Percentiles rank a stretch among this genome's conserved stretches.
Evolutionary conservation across 345 rosid species (phyloP).

Genomic region (Kandelia obovata): DNA sequence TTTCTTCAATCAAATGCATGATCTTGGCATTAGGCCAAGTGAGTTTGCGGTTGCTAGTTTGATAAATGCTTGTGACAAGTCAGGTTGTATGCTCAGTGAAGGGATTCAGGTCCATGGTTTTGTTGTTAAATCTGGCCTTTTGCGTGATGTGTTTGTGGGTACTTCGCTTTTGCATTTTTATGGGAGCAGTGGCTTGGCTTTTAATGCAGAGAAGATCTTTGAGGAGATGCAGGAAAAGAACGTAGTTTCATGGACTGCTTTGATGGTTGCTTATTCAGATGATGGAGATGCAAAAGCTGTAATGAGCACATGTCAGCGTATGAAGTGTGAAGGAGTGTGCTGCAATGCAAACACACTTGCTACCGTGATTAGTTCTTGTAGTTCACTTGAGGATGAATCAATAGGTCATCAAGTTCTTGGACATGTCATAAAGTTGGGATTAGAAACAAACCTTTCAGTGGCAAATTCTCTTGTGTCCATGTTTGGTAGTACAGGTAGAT

Average conservation of each 20-base stretch:
- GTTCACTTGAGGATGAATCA: slow-evolving; percentile 43
- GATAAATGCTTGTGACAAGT: slow-evolving; percentile 69
- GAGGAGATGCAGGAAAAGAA: slow-evolving; percentile 79
- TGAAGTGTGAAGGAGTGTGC: slow-evolving; percentile 53
- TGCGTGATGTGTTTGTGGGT: slow-evolving; percentile 68
- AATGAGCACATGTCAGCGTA: slow-evolving; percentile 36
- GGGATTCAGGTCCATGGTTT: slow-evolving; percentile 69
- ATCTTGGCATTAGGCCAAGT: slow-evolving; percentile 44
- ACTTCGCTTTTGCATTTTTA: slow-evolving; percentile 78
- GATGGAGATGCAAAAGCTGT: slow-evolving; percentile 51
- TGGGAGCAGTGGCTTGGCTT: slow-evolving; percentile 49
- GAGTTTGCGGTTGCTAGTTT: slow-evolving; percentile 68
- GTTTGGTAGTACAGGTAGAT: slow-evolving; percentile 56
- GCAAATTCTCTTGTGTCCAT: slow-evolving; percentile 65
- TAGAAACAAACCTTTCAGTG: slow-evolving; percentile 54
- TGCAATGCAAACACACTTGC: slow-evolving; percentile 70
- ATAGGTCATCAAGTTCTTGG: slow-evolving; percentile 63
- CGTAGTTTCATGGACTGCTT: slow-evolving; percentile 88
- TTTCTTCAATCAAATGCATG: slow-evolving; percentile 45
- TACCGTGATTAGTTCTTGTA: slow-evolving; percentile 57
- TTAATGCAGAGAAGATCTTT: slow-evolving; percentile 55
- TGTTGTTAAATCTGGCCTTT: slow-evolving; percentile 51
- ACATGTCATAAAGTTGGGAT: slow-evolving; percentile 54
- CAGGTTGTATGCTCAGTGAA: slow-evolving; percentile 51
- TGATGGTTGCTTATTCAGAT: slow-evolving; percentile 70